phyloP scores from a whole-genome alignment of 2,329 filamentous ascomycete genomes.

The Sarocladiaceae sp. region DNA sequence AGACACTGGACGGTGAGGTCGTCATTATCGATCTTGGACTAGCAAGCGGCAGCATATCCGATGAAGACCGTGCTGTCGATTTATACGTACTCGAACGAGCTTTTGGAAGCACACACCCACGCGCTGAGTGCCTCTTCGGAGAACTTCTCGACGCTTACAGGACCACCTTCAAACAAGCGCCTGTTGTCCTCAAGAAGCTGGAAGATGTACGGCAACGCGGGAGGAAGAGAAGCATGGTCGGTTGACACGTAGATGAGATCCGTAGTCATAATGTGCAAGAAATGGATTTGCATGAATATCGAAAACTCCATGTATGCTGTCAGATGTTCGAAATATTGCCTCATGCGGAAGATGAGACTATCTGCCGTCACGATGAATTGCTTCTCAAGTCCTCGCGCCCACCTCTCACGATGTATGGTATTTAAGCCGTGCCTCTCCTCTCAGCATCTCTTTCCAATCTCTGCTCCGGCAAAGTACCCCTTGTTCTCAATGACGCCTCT shows the following conservation, averaged over 20 bases:
- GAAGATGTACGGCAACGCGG: conserved; percentile 93
- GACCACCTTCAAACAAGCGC: conserved; percentile 67
- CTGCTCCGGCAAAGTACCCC: conserved; percentile 88
- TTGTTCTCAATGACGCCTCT: conserved; percentile 97
- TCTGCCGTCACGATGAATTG: too few relatives aligned
- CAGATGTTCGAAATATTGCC: too few relatives aligned
- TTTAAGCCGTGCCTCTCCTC: neutral
- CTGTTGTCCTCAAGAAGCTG: conserved; percentile 68
- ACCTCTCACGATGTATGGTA: neutral
- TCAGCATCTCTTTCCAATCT: conserved; percentile 43
- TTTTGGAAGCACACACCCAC: conserved; percentile 90
- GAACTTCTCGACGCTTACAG: conserved; percentile 71
- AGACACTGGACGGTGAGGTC: conserved; percentile 66
- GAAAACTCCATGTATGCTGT: conserved; percentile 9
- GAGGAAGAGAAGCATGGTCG: conserved; percentile 94
- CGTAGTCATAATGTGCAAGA: conserved; percentile 3
- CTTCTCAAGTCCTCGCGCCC: neutral
- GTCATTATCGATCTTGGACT: conserved; percentile 94
- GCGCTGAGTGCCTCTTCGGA: conserved; percentile 69
- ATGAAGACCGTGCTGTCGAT: conserved; percentile 93
- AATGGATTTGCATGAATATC: conserved; percentile 6
- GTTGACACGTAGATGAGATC: conserved; percentile 38
- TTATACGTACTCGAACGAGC: conserved; percentile 92
- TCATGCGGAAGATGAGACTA: too few relatives aligned
- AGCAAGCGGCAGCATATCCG: conserved; percentile 70